A percentile compares a stretch with the other conserved stretches of the same genome.
These are phyloP conservation scores for Pulicaria dysenterica DNA, from an alignment of 129 eudicot species.

Conservation along the genomic window DNA sequence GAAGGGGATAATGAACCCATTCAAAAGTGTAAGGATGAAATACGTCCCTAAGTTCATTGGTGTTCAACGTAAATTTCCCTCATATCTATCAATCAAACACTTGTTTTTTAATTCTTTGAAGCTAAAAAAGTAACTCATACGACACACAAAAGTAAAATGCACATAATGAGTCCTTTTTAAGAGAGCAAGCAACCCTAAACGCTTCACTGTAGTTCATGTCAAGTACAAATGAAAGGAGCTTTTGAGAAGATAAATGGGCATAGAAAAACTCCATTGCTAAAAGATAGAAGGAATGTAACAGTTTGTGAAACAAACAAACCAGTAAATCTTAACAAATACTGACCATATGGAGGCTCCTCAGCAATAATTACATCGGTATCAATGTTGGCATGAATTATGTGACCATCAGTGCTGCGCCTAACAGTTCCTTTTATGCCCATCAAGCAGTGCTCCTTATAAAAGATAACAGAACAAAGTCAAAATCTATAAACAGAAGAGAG, in stretches of 20 bases:
- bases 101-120: background rate
- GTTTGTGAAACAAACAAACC: background rate
- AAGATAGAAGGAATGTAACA: background rate
- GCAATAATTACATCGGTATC: conserved; percentile 98
- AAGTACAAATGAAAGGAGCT: too few species aligned
- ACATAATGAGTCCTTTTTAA: too few species aligned
- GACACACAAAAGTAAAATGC: too few species aligned
- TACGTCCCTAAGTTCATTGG: too few species aligned
- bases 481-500: background rate
- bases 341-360: conserved; percentile 99
- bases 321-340: conserved; percentile 15
- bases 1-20: too few species aligned
- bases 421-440: conserved; percentile 99
- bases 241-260: too few species aligned
- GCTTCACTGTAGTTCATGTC: too few species aligned
- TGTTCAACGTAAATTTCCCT: too few species aligned
- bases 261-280: background rate
- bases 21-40: too few species aligned
- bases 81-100: too few species aligned
- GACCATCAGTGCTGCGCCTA: conserved; percentile 98
- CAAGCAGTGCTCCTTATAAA: conserved; percentile 85
- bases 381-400: conserved; percentile 96
- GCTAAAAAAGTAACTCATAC: background rate
- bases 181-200: too few species aligned
- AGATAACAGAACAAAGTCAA: background rate